Evolutionary conservation across 2,329 filamentous ascomycete genomes (phyloP), one percentile per base, ranked within the genome.

Genomic region (Alternaria ventricosa): DNA sequence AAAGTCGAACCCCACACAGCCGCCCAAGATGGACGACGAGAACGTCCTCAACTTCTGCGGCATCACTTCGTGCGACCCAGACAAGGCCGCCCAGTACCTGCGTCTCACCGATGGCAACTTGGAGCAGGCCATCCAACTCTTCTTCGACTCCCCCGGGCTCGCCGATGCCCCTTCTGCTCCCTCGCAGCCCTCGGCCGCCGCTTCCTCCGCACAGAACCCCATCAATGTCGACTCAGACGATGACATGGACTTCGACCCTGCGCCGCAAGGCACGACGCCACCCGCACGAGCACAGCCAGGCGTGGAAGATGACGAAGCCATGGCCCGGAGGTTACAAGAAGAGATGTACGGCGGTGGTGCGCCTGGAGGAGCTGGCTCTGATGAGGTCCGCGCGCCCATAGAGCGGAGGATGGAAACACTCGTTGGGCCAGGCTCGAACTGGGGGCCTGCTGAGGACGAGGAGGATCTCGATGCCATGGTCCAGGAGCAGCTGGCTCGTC

Each of bases 361-460:
- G 65, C 73, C 78, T 53, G 77, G 78, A 22, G 82, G 78, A 18
- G 28, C 82, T 79, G 63, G 28, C 11, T 55, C 70, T 57, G 41
- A 90, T 90, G 71, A 90, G 85, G 90, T 99, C 58, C 87, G 96
- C 74, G 96, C 96, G 51, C 96, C 96, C 9, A 96, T 99, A 80
- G 93, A 91, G 49, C 88, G 93, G 72, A 97, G 92, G 27, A 96
- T 93, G 12, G 96, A 99, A 82, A 97, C 94, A 0, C 86, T 99
- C 56, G 90, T 97, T 10, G 94, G 91, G 2, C 92, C 92, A 1
- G 87, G 83, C 12, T 84, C 84, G 33, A 87, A 85, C 22, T 88
- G 86, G 78, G 84, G 68, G 7, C 65, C 72, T 81, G 75, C 63
- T 7, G 78, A 73, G 25, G 77, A 83, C 51, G 86, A 87, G 20